Evolutionary conservation across 2,329 filamentous ascomycete species (phyloP), one percentile per base, ranked within the genome.

Genomic region (Apiospora hydei): DNA sequence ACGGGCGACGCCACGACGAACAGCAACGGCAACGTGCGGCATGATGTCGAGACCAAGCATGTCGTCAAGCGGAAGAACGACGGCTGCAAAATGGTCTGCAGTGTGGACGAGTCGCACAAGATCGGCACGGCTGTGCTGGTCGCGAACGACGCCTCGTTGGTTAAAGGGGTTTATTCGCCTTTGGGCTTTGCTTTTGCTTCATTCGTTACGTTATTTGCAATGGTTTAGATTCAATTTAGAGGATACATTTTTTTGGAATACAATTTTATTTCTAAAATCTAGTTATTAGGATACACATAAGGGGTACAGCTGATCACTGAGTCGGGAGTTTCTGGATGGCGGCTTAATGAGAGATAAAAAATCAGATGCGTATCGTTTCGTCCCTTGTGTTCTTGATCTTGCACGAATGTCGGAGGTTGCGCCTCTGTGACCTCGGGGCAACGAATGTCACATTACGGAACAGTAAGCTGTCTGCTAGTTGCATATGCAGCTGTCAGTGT

Each of bases 71-170:
- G 67, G 14, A 64, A 46, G 21, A 71, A 67, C 1, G 71, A 69
- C 21, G 72, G 26, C 21, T 82, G 78, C 75, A 74, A 73, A 43
- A 75, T 74, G 61, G 81, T 79, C 21, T 82, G 78, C 72, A 84
- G 78, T 47, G 76, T 82, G 71, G 82, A 81, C 76, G 77, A 81
- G 66, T 78, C 79, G 7, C 71, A 76, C 13, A 75, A 78, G 51
- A 53, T 80, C 26, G 83, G 83, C 26, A 79, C 79, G 74, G 78
- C 82, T 5, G 82, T 84, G 7, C 75, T 81, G 43, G 66, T 73
- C 10, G 47, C 47, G 13, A 68, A 13, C 66, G 41, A 26, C 8
- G 66, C 66, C 4, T 14, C 57, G 18, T 64, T 34, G 18, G 4
- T 41, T 38, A 14, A 24, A 18, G 21, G 30, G 10, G 57, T n/a